These are phyloP conservation scores for Pythium brassicae DNA, from an alignment of 352 stramenopile genomes.

Conservation along the genomic window DNA sequence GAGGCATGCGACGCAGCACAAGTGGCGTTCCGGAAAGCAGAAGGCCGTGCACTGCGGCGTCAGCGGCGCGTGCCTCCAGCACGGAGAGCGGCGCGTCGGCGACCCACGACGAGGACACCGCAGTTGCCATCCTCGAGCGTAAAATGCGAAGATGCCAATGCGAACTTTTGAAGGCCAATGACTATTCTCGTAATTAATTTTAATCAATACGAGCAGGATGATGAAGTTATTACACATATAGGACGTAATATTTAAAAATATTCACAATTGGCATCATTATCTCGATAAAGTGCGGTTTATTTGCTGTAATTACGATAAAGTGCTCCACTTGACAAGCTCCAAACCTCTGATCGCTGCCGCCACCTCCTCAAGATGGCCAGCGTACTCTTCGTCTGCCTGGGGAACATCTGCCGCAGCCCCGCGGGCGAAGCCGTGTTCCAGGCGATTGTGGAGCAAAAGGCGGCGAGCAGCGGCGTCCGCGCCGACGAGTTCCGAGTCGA, in stretches of 20 bases:
- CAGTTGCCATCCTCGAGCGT: neutral
- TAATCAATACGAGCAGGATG: too few species aligned
- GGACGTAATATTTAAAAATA: too few species aligned
- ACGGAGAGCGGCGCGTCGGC: neutral
- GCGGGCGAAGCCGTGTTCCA: conserved; percentile 83
- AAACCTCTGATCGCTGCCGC: too few species aligned
- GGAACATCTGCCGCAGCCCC: conserved; percentile 88
- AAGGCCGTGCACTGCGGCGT: neutral
- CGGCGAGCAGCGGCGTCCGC: conserved; percentile 16
- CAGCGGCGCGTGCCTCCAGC: conserved; percentile 1
- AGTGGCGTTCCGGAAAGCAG: conserved; percentile 18
- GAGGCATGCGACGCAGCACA: conserved; percentile 13
- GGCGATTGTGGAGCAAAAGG: conserved; percentile 47
- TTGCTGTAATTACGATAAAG: too few species aligned
- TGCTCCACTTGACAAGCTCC: neutral
- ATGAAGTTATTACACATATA: too few species aligned
- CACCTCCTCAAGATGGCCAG: conserved; percentile 29
- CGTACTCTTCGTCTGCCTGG: conserved; percentile 88
- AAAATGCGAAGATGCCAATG: neutral
- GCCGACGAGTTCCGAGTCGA: conserved; percentile 54
- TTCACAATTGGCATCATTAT: too few species aligned
- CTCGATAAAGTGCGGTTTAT: too few species aligned
- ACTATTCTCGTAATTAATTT: too few species aligned
- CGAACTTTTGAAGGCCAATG: neutral
- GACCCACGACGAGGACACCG: neutral